A percentile compares a stretch with the other conserved stretches of the same genome.
phyloP scores from a whole-genome alignment of 2,329 filamentous ascomycete species.

The Cercospora nicotianae region DNA sequence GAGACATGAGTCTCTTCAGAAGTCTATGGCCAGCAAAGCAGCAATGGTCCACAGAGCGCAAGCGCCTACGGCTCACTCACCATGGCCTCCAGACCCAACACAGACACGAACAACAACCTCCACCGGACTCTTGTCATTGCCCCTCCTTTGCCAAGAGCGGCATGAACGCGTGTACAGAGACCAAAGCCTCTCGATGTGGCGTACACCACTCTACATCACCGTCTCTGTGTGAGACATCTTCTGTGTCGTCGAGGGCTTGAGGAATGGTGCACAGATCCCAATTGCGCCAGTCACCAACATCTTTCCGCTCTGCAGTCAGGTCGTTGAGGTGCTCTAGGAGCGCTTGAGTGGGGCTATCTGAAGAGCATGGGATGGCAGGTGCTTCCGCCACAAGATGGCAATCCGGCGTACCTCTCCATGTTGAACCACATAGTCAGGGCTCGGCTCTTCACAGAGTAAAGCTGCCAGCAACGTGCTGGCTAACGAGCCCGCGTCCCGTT shows the following conservation, averaged over 20 bases:
- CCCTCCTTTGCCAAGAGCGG: background rate
- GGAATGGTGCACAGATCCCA: conserved; percentile 5
- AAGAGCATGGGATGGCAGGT: background rate
- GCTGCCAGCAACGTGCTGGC: background rate
- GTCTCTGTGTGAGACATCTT: background rate
- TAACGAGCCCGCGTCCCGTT: background rate
- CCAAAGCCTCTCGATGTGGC: background rate
- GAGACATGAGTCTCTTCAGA: background rate
- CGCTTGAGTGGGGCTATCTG: background rate
- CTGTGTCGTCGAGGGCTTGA: background rate
- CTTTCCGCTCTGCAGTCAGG: conserved; percentile 12
- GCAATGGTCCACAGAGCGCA: conserved; percentile 21
- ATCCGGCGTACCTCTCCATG: background rate
- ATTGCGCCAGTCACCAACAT: conserved; percentile 13
- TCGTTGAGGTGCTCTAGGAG: conserved; percentile 10
- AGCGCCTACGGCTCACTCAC: conserved; percentile 21
- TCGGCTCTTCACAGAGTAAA: conserved; percentile 1
- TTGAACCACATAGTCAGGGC: background rate
- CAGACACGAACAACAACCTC: conserved; percentile 23
- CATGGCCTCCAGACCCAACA: conserved; percentile 27
- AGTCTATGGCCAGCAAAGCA: conserved; percentile 13
- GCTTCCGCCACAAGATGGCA: background rate
- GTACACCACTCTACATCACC: background rate
- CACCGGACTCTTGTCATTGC: background rate
- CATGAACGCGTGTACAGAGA: background rate